Percentiles rank a stretch among this genome's conserved stretches.
These are phyloP conservation scores for Termitomyces sp. DNA, from an alignment of 768 basidiomycete genomes.

Conservation along the genomic window DNA sequence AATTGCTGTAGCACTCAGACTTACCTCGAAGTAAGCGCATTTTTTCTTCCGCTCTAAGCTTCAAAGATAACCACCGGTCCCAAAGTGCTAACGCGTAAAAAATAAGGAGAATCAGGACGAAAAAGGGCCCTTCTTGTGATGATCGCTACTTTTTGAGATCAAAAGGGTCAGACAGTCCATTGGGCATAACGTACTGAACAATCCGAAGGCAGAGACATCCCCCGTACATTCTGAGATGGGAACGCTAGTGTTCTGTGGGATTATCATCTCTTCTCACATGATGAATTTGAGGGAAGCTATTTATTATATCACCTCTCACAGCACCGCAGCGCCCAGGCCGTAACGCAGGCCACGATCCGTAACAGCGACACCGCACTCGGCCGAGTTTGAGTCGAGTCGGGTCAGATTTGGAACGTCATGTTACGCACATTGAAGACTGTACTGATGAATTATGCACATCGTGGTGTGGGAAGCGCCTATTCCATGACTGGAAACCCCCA, in stretches of 20 bases:
- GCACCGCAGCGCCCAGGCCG: neutral
- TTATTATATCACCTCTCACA: neutral
- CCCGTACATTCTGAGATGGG: neutral
- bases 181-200: conserved; percentile 3
- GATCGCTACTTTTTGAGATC: neutral
- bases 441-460: too few species aligned
- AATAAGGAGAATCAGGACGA: conserved; percentile 27
- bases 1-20: neutral
- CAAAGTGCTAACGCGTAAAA: conserved; percentile 36
- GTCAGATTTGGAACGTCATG: too few species aligned
- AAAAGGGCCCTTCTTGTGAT: conserved; percentile 20
- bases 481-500: too few species aligned
- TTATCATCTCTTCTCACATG: neutral
- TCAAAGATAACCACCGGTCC: conserved; percentile 34
- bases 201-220: neutral
- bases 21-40: conserved; percentile 9
- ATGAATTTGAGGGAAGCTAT: neutral
- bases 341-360: too few species aligned
- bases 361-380: too few species aligned
- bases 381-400: too few species aligned
- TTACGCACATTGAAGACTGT: too few species aligned
- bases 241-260: conserved; percentile 3
- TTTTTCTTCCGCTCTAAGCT: conserved; percentile 21
- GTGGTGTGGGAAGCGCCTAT: too few species aligned
- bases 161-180: neutral